Base-by-base conservation (phyloP, 192 early-diverging fungal genomes). In the Entophlyctis luteolus region DNA sequence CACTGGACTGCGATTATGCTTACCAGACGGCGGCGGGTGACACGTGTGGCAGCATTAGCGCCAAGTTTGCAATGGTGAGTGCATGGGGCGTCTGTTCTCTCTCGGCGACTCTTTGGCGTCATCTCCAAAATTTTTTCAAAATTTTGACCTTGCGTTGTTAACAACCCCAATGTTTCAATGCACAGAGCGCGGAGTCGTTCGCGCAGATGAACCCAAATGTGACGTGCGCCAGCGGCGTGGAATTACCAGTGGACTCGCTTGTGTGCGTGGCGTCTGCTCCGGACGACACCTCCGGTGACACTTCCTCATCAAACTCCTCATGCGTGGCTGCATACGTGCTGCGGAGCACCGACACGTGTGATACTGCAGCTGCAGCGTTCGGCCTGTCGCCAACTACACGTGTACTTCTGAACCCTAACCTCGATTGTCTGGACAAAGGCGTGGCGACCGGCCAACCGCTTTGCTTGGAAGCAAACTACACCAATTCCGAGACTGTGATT, bases 51-150 rank as follows among this genome's bases (percentile, higher is more conserved):
- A 42, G 37, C 8, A 39, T 59, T 22, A 39, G 37, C 0, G 57
- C 57, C 57, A 16, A 59, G 27, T 59, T 42, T 23, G 38, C 16
- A 0, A 59, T 59, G 57, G 57, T 59, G n/a, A 12, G n/a, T 12
- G 8, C n/a, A 12, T 42, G n/a, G n/a, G n/a, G n/a, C n/a, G n/a
- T n/a, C n/a, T n/a, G n/a, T n/a, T n/a, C n/a, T n/a, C n/a, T n/a
- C n/a, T n/a, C n/a, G n/a, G n/a, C n/a, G n/a, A n/a, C n/a, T n/a
- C n/a, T n/a, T n/a, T n/a, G n/a, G n/a, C n/a, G n/a, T n/a, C n/a
- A n/a, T n/a, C n/a, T n/a, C n/a, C n/a, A n/a, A n/a, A n/a, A n/a
- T n/a, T n/a, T n/a, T n/a, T n/a, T n/a, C n/a, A n/a, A n/a, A n/a
- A n/a, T n/a, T n/a, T n/a, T n/a, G n/a, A n/a, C n/a, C n/a, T n/a